Evolutionary conservation across 2,329 filamentous ascomycete species (phyloP), one percentile per base, ranked within the genome.

Genomic region (Penicillium sp.): DNA sequence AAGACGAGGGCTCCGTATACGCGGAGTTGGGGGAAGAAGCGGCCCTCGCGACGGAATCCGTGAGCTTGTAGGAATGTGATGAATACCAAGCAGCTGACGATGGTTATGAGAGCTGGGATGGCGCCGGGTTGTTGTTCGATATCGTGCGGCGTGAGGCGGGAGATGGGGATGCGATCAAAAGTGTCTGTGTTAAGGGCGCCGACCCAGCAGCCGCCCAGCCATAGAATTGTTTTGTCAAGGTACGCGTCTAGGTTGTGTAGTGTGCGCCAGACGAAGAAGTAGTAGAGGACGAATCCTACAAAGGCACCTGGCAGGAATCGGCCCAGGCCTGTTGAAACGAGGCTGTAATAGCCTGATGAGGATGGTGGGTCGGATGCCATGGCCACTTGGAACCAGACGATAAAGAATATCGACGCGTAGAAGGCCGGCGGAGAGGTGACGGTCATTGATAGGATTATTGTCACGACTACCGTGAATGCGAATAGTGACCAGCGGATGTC

Each of bases 121-220:
- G 83, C 83, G 13, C 83, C 83, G 0, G 83, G 83, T 61, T 86
- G 83, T 30, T 82, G 78, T 59, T 82, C 67, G 60, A 86, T 75
- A 59, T 86, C 83, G 62, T 84, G 82, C 0, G 82, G 81, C 0
- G 83, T 86, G 18, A 86, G 74, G 15, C 83, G 82, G 49, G 84
- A 80, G 34, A 86, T 82, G 0, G 83, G 83, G 43, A 86, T 83
- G 42, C 78, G 78, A 68, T 85, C 83, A 61, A 86, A 85, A 0
- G 83, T 86, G 65, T 85, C 82, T 58, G 83, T 85, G 68, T 84
- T 84, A 46, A 86, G 61, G 18, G 81, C 81, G 13, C 82, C 83
- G 3, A 85, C 74, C 83, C 83, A 86, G 55, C 79, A 82, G 9
- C 78, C 75, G 0, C 83, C 82, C 0, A 86, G 73, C 83, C 83